Evolutionary conservation across 345 rosid genomes (phyloP).

Genomic region (Boechera divaricarpa): DNA sequence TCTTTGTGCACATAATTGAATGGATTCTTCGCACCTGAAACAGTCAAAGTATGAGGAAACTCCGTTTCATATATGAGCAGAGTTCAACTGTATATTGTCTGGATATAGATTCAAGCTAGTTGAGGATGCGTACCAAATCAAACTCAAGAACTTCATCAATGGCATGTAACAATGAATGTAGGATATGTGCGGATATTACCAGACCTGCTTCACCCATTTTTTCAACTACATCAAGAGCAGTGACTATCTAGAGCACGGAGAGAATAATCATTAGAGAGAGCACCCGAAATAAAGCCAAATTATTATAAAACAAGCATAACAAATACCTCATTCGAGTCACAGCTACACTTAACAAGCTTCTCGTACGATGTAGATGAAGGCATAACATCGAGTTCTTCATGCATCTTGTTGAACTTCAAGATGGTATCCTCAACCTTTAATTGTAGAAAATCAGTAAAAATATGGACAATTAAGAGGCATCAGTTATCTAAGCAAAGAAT

Average conservation of each 20-base stretch:
- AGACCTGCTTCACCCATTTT: slow-evolving; percentile 64
- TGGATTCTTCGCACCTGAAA: slow-evolving; percentile 69
- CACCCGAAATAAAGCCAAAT: not conserved
- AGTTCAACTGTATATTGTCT: not conserved
- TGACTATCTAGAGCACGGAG: slow-evolving; percentile 62
- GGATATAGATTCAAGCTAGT: slow-evolving; percentile 7
- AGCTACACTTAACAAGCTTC: slow-evolving; percentile 61
- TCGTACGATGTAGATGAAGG: slow-evolving; percentile 68
- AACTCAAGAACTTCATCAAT: slow-evolving; percentile 63
- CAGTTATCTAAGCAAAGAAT: slow-evolving; percentile 1
- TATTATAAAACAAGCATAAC: slow-evolving; percentile 10
- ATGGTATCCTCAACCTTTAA: slow-evolving; percentile 70
- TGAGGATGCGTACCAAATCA: slow-evolving; percentile 60
- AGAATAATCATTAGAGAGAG: slow-evolving; percentile 21
- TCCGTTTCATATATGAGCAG: not conserved
- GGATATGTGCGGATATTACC: slow-evolving; percentile 51
- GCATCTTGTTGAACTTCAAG: slow-evolving; percentile 64
- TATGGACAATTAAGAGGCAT: slow-evolving; percentile 19
- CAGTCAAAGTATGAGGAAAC: slow-evolving; percentile 3
- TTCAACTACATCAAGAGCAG: slow-evolving; percentile 72
- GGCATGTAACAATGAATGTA: slow-evolving; percentile 60
- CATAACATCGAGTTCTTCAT: slow-evolving; percentile 55
- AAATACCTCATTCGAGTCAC: slow-evolving; percentile 68
- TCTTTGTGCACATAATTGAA: slow-evolving; percentile 56
- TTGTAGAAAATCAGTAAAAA: slow-evolving; percentile 22